Evolutionary conservation across 2,329 filamentous ascomycete genomes (phyloP), one percentile per base, ranked within the genome.

Genomic region (Clathrospora elynae): DNA sequence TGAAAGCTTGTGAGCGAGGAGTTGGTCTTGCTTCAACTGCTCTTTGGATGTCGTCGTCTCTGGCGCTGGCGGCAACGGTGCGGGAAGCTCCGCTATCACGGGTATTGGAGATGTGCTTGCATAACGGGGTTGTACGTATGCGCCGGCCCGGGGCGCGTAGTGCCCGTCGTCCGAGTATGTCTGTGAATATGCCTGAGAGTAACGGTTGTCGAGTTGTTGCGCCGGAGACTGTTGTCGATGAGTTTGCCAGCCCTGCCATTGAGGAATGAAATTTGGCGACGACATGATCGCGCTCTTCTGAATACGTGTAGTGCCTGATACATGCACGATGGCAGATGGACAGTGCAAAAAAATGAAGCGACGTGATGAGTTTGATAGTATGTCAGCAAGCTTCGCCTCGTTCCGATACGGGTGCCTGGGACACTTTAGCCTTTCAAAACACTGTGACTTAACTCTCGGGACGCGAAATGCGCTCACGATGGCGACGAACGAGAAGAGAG

Each of bases 11-110:
- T 51, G 58, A 13, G 64, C 65, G 6, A 68, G 51, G 16, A 56
- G 38, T 43, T 63, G 60, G 43, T 68, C 65, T 24, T 66, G 55
- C 14, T 44, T 63, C 17, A 67, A 28, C 20, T 68, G 64, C 35
- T 61, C 47, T n/a, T 52, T 38, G 3, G 63, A 28, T 9, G 64
- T 66, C 10, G 53, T 52, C 6, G 61, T 67, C 11, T 44, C 50
- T 23, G 59, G 62, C 10, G 53, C 57, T 22, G 53, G 31, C n/a
- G 64, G 61, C 18, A 61, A 31, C 5, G 62, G 54, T 2, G 64
- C 60, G 12, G 61, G 57, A 4, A 68, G 48, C 38, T 67, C 64
- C 33, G 63, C 61, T 22, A 67, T 55, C 1, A 56, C 11, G 6
- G 51, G 44, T 6, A 34, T 16, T 7, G 49, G 29, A 10, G 46